Evolutionary conservation across 2,329 filamentous ascomycete genomes (phyloP), one percentile per base, ranked within the genome.

Genomic region (Ascomycota sp.): DNA sequence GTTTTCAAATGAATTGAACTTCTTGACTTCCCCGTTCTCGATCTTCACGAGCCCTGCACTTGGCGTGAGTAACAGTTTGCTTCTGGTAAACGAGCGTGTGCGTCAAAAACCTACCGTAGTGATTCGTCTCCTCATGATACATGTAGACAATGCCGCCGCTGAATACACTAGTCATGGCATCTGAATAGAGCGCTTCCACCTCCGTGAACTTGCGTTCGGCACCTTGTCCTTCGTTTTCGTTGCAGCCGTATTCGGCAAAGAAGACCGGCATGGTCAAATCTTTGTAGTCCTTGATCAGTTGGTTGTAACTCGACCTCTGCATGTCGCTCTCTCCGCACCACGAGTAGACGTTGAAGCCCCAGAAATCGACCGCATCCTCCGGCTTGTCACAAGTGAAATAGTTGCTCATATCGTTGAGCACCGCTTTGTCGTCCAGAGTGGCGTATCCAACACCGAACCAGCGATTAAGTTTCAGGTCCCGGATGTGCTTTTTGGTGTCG

Each of bases 331-430:
- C 53, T 42, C 86, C 89, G 52, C 89, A 98, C 89, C 89, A 98
- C 31, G 85, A 92, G 68, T 98, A 98, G 59, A 95, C 93, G 66
- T 98, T 98, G 75, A 95, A 95, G 35, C 89, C 89, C 80, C 85
- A 98, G 65, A 91, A 95, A 56, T 98, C 89, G 40, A 95, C 92
- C 36, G 77, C 46, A 8, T 61, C 57, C 23, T 61, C 49, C 36
- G 69, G 53, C 3, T 44, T 33, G 35, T 85, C 80, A 50, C 89
- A 98, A 65, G 93, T 85, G 61, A 98, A 94, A 68, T 92, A 98
- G 50, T 82, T 61, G 41, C 82, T 80, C 47, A 95, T 71, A 45
- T 82, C 63, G 39, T 64, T 64, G 52, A 89, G 80, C 43, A 93
- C 91, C 13, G 69, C 65, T 24, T 72, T 66, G 53, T 94, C 85